phyloP scores from a whole-genome alignment of 2,329 filamentous ascomycete species.

The Trichoderma sp. region DNA sequence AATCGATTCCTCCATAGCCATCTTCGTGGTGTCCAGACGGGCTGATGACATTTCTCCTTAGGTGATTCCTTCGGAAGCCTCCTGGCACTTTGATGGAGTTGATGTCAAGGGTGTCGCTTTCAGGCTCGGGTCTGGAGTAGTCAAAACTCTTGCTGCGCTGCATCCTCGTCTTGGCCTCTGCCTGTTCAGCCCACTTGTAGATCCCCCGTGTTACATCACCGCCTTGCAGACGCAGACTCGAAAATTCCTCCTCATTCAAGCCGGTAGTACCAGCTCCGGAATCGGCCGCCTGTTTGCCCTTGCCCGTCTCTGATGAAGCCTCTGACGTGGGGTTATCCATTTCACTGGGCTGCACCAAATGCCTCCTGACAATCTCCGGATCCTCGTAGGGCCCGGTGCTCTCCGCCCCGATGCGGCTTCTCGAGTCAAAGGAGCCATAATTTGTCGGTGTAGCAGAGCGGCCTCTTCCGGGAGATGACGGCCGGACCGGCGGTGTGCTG shows the following conservation, averaged over 20 bases:
- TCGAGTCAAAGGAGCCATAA: constrained; percentile 83
- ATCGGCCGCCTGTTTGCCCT: constrained; percentile 57
- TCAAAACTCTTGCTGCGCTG: constrained; percentile 89
- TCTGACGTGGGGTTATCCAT: constrained; percentile 48
- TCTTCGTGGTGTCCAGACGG: constrained; percentile 44
- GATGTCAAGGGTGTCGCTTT: constrained; percentile 80
- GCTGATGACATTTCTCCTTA: constrained; percentile 73
- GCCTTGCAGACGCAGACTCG: constrained; percentile 87
- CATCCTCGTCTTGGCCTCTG: constrained; percentile 67
- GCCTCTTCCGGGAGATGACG: constrained; percentile 42
- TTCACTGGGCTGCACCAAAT: constrained; percentile 73
- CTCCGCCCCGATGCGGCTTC: constrained; percentile 54
- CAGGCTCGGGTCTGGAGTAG: constrained; percentile 72
- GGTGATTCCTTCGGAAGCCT: constrained; percentile 87
- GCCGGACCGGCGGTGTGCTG: constrained; percentile 55
- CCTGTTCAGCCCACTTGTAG: constrained; percentile 94
- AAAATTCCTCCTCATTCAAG: constrained; percentile 79
- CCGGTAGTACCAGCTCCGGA: constrained; percentile 35
- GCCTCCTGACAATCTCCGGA: constrained; percentile 85
- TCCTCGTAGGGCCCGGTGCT: constrained; percentile 72
- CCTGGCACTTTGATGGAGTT: constrained; percentile 90
- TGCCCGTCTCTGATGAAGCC: constrained; percentile 49
- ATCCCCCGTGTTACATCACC: constrained; percentile 94
- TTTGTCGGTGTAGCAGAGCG: constrained; percentile 63
- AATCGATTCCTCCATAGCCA: constrained; percentile 39